Evolutionary conservation across 441 rosid genomes (phyloP), one percentile per base, ranked within the genome.

Genomic region (Populus hybrid): DNA sequence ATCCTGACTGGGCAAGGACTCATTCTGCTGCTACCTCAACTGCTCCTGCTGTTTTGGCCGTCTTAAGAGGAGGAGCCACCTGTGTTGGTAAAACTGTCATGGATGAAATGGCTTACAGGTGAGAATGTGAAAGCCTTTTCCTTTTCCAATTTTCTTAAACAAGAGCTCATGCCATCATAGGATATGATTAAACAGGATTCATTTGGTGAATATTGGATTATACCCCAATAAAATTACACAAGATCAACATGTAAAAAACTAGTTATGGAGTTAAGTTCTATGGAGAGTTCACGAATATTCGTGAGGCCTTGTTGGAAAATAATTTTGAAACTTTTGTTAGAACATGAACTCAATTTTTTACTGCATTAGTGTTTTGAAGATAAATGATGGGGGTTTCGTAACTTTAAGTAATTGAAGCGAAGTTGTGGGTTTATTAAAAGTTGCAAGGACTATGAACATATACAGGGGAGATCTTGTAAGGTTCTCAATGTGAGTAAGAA

Each of bases 91-190:
- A 84, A 83, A 90, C 97, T 74, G 83, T 91, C 72, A 89, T 89
- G 99, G 97, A 91, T 86, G 99, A 95, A 88, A 89, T 95, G 99
- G 99, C 99, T n/a, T 92, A 89, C 84, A 85, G 99, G 99, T 93
- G 76, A 64, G 82, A 53, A 64, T 12, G 31, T 28, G 74, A 65
- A 50, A 68, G 9, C 3, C 10, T 5, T 36, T 21, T 1, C 14
- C 63, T 23, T 20, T 42, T 40, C 59, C 38, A 40, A 10, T 69
- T 67, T 33, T 38, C 29, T 50, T 69, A n/a, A 5, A 64, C 16
- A 28, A 26, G 29, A 64, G 29, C 29, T 64, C 16, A 64, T 64
- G 68, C 68, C 3, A 21, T 24, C 68, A 64, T 12, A 21, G 7
- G 29, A 21, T 21, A 28, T n/a, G 11, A 21, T 64, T 64, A 24